Evolutionary conservation across 805 yeast genomes (phyloP).

Genomic region (Wickerhamomyces chaumierensis): DNA sequence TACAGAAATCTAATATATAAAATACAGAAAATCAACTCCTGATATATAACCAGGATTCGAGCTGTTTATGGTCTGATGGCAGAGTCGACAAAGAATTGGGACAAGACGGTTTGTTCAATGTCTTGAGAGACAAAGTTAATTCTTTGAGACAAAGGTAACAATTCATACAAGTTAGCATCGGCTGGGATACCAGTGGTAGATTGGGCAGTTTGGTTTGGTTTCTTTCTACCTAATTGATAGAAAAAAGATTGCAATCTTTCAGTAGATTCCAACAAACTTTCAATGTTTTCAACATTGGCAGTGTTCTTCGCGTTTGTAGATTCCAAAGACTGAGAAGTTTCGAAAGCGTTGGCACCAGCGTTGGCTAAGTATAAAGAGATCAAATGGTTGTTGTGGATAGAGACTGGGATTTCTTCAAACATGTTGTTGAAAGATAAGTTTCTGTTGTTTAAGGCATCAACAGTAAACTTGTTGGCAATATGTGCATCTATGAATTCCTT

Average conservation of each 20-base stretch:
- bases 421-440: slow-evolving; percentile 54
- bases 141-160: slow-evolving; percentile 21
- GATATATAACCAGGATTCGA: too few species aligned
- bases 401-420: slow-evolving; percentile 60
- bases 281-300: slow-evolving; percentile 11
- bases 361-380: slow-evolving; percentile 42
- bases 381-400: slow-evolving; percentile 57
- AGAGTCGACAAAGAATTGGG: slow-evolving; percentile 14
- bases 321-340: slow-evolving; percentile 11
- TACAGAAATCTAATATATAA: neutral
- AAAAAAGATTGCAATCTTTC: slow-evolving; percentile 17
- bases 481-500: slow-evolving; percentile 45
- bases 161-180: slow-evolving; percentile 13
- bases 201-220: slow-evolving; percentile 2
- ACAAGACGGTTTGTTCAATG: slow-evolving; percentile 14
- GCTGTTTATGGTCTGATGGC: slow-evolving; percentile 13
- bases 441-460: slow-evolving; percentile 48
- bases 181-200: slow-evolving; percentile 1
- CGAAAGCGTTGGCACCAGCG: slow-evolving; percentile 11
- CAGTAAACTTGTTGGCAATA: slow-evolving; percentile 44
- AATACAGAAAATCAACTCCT: neutral
- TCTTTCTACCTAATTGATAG: slow-evolving; percentile 17
- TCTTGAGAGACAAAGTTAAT: slow-evolving; percentile 19
- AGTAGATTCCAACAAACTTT: slow-evolving; percentile 15
- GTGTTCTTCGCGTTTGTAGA: slow-evolving; percentile 10